Evolutionary conservation across 139 green algal species (phyloP), one percentile per base, ranked within the genome.

Genomic region (Mesotaenium endlicherianum): DNA sequence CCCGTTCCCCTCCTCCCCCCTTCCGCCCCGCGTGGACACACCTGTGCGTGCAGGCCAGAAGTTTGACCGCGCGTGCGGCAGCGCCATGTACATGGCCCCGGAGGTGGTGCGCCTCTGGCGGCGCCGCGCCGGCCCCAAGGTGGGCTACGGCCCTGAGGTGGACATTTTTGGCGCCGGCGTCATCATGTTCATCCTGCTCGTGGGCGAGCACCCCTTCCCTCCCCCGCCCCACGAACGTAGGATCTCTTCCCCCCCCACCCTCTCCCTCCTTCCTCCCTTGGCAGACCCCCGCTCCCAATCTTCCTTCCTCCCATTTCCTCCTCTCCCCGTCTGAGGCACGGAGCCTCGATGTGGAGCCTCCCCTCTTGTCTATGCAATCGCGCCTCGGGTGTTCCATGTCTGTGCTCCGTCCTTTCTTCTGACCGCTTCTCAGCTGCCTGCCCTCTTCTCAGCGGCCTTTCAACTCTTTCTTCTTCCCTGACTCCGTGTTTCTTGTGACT

Each of bases 141-240:
- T n/a, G n/a, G n/a, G n/a, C n/a, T 99, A 99, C 89, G 84, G 90
- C 81, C 90, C 91, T 41, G 92, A 97, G 74, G 92, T 92, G 1
- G 95, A 98, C 89, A 93, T 98, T 42, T 99, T 96, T 96, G 93
- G 82, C 39, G 94, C 89, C 70, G 96, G 96, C 31, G 93, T 99
- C 5, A 97, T 98, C 64, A 88, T 98, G 42, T 99, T 98, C 93
- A 97, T 98, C 81, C 90, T 99, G 42, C 91, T 99, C 59, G 92
- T 87, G 41, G 96, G 96, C 26, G 92, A 93, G 75, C 95, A 94
- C n/a, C 95, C 95, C 17, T 99, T 98, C 88, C 96, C 93, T 86
- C 38, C 40, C 5, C 49, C 34, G n/a, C n/a, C n/a, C n/a, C n/a
- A n/a, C n/a, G n/a, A n/a, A n/a, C n/a, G n/a, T n/a, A n/a, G n/a